phyloP scores from a whole-genome alignment of 768 basidiomycete genomes.

The Auriscalpium microsporum region DNA sequence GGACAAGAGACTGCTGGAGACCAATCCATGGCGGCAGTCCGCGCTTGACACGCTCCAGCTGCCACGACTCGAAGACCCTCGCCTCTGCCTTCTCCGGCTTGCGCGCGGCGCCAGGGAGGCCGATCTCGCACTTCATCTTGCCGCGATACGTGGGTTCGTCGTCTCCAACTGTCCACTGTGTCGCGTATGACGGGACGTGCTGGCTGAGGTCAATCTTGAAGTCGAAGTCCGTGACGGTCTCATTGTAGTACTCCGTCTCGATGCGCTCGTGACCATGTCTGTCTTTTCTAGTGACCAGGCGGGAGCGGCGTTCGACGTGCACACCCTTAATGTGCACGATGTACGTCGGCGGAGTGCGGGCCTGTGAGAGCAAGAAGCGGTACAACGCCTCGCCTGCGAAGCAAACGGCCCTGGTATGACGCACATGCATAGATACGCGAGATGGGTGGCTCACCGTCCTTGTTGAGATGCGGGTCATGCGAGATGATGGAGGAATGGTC shows the following conservation, averaged over 20 bases:
- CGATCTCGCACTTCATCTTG: conserved; percentile 49
- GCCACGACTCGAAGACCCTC: conserved; percentile 38
- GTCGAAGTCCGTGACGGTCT: conserved; percentile 59
- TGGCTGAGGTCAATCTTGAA: conserved; percentile 51
- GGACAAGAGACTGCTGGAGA: not conserved
- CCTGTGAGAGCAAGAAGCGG: conserved; percentile 59
- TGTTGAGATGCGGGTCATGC: conserved; percentile 62
- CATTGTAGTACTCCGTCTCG: conserved; percentile 44
- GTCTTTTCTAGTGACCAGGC: conserved; percentile 33
- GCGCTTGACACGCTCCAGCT: conserved; percentile 30
- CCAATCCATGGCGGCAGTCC: conserved; percentile 48
- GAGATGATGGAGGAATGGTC: conserved; percentile 47
- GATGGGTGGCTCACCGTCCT: conserved; percentile 38
- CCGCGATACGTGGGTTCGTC: conserved; percentile 59
- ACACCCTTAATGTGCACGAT: conserved; percentile 44
- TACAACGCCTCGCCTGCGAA: conserved; percentile 60
- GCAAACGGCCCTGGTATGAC: not conserved
- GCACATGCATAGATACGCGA: conserved; percentile 2
- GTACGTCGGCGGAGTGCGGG: conserved; percentile 35
- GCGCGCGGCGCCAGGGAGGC: conserved; percentile 27
- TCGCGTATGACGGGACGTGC: conserved; percentile 29
- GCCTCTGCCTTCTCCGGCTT: conserved; percentile 35
- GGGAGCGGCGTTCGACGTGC: conserved; percentile 45
- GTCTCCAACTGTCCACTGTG: conserved; percentile 58
- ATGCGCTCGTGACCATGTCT: conserved; percentile 26